phyloP scores from a whole-genome alignment of 1,284 basidiomycete species.

The Ceratobasidium sp. region DNA sequence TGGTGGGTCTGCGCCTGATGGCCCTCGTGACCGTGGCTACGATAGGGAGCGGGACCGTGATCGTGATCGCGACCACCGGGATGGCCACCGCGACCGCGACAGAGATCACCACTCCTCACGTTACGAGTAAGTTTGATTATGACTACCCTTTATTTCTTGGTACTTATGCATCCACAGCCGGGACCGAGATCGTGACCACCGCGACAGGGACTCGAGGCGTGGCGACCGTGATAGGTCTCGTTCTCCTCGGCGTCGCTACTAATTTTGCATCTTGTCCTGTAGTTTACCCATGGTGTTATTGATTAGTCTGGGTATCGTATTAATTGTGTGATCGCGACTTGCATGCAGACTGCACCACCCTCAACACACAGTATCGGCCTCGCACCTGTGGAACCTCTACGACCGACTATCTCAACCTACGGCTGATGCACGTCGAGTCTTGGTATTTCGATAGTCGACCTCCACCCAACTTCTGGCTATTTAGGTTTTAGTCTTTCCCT shows the following conservation, averaged over 20 bases:
- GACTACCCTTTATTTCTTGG: neutral
- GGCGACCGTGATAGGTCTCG: slow-evolving; percentile 74
- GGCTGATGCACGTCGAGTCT: no score
- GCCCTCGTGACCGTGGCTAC: slow-evolving; percentile 49
- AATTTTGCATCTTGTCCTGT: slow-evolving; percentile 2
- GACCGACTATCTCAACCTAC: no score
- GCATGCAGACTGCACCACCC: no score
- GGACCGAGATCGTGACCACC: slow-evolving; percentile 23
- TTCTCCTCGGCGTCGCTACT: slow-evolving; percentile 63
- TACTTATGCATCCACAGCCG: slow-evolving; percentile 13
- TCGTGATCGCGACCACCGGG: slow-evolving; percentile 44
- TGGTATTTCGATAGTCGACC: no score
- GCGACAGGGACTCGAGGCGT: slow-evolving; percentile 53
- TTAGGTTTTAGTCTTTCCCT: no score
- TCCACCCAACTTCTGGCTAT: no score
- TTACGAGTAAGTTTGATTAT: slow-evolving; percentile 79
- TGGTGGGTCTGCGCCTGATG: slow-evolving; percentile 48
- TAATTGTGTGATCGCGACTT: no score
- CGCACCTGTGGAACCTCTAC: no score
- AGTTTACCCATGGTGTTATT: neutral
- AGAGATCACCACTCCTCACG: slow-evolving; percentile 66
- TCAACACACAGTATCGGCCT: no score
- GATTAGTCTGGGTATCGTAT: neutral
- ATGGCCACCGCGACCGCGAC: slow-evolving; percentile 44
- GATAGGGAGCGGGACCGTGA: slow-evolving; percentile 51